Conservation (phyloP, 129 eudicot genomes). For the Chrysanthemum makinoi region DNA sequence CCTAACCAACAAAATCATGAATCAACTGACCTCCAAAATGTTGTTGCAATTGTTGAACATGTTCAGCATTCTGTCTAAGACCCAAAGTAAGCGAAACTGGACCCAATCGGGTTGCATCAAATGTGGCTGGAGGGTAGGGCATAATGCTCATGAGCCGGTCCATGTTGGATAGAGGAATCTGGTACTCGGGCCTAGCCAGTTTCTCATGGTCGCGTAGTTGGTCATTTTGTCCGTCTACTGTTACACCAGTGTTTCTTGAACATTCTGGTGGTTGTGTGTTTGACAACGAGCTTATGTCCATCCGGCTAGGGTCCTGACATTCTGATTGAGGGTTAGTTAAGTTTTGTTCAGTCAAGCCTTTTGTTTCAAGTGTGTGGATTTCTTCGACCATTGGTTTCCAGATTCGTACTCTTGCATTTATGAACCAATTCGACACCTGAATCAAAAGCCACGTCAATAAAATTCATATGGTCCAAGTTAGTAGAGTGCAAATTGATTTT, state of each 20-base stretch:
- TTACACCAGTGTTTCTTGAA: constrained; percentile 26
- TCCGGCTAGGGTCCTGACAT: constrained; percentile 26
- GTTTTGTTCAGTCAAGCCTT: constrained; percentile 44
- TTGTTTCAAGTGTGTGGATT: constrained; percentile 76
- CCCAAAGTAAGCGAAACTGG: constrained; percentile 87
- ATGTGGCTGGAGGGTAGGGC: constrained; percentile 54
- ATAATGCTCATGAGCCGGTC: constrained; percentile 56
- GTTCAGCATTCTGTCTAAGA: constrained; percentile 71
- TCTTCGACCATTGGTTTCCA: constrained; percentile 98
- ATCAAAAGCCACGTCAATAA: constrained; percentile 1
- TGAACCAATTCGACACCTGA: constrained; percentile 90
- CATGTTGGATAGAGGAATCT: constrained; percentile 40
- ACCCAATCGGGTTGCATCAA: constrained; percentile 61
- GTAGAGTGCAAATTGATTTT: too few species aligned
- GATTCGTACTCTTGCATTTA: constrained; percentile 75
- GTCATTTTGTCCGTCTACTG: constrained; percentile 21
- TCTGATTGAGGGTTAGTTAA: constrained; percentile 32
- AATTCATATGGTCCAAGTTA: not conserved
- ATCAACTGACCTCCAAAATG: constrained; percentile 77
- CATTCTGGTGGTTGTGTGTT: constrained; percentile 33
- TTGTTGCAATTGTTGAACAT: constrained; percentile 48
- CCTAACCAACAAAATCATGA: constrained; percentile 76
- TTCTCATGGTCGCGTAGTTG: constrained; percentile 50
- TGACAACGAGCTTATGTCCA: constrained; percentile 25
- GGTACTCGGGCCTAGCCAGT: constrained; percentile 49